Evolutionary conservation across 208 protist species (phyloP), one percentile per base, ranked within the genome.

Genomic region (Angomonas deanei): DNA sequence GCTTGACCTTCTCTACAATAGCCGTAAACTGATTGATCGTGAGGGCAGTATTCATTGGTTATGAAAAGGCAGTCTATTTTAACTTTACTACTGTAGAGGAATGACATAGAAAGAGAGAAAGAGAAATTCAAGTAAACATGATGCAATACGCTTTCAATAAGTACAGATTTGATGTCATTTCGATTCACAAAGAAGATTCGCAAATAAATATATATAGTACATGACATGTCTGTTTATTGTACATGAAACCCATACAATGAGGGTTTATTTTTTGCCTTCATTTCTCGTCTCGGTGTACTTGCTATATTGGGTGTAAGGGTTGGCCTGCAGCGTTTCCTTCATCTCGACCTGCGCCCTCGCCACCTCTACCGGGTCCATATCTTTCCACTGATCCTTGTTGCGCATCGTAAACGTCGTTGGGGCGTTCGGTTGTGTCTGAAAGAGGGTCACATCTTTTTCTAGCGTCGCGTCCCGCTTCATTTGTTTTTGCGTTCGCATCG

Each of bases 301-400:
- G 21, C 36, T 36, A 21, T 61, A 61, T 13, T 42, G 17, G 8
- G 32, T 64, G 57, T 68, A 80, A 17, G 64, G 74, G 60, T 82
- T 84, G 8, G 55, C 49, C 23, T 52, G 46, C 49, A 88, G 63
- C 28, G 5, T 33, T 5, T 72, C 50, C 27, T 68, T 61, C 8
- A 26, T 64, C 33, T 57, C 30, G 31, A 30, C 63, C 54, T 77
- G 74, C 23, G 68, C 74, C 24, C 46, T 47, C 38, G 78, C 70
- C 19, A 86, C 78, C 4, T 66, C 46, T 0, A 81, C 78, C 2
- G 84, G 76, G 59, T 92, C 78, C 38, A 91, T 64, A 31, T 64
- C 46, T 72, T 75, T 90, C 85, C 88, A 94, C 56, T 83, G 68
- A 33, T 88, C 77, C 13, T 80, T 80, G 63, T 94, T 94, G 65